phyloP scores from a whole-genome alignment of 2,329 filamentous ascomycete genomes.

The Neophaeococcomyces aloes region DNA sequence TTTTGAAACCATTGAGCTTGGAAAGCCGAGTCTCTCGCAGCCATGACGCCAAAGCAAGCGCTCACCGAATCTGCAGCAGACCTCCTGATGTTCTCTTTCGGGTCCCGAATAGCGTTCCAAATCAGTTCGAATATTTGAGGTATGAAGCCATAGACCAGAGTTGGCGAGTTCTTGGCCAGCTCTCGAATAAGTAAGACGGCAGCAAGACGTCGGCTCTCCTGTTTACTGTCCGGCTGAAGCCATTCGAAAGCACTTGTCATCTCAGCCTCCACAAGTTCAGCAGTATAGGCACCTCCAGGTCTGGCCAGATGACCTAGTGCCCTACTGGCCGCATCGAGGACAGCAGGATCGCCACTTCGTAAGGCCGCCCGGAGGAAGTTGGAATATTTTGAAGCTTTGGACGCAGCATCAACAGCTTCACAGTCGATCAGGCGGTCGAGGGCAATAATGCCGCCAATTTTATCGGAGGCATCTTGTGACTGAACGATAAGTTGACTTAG shows the following conservation, averaged over 20 bases:
- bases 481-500: constrained; percentile 69
- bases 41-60: constrained; percentile 90
- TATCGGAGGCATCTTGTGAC: constrained; percentile 75
- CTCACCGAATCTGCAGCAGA: constrained; percentile 88
- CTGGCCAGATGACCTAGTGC: constrained; percentile 83
- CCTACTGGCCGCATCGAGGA: constrained; percentile 81
- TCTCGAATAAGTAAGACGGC: constrained; percentile 86
- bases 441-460: constrained; percentile 82
- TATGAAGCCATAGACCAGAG: constrained; percentile 89
- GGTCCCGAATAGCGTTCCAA: constrained; percentile 86
- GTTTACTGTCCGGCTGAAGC: constrained; percentile 76
- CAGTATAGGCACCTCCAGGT: constrained; percentile 85
- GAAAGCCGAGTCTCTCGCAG: constrained; percentile 79
- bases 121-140: constrained; percentile 92
- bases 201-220: constrained; percentile 87
- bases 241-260: constrained; percentile 94
- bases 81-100: constrained; percentile 80
- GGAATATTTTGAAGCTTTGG: constrained; percentile 90
- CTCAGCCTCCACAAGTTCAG: constrained; percentile 91
- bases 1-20: constrained; percentile 80
- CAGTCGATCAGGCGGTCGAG: constrained; percentile 92
- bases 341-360: constrained; percentile 78
- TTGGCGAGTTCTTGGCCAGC: constrained; percentile 83
- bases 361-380: constrained; percentile 81
- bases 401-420: constrained; percentile 82